Evolutionary conservation across 768 basidiomycete genomes (phyloP), one percentile per base, ranked within the genome.

Genomic region (Mycena chlorophos): DNA sequence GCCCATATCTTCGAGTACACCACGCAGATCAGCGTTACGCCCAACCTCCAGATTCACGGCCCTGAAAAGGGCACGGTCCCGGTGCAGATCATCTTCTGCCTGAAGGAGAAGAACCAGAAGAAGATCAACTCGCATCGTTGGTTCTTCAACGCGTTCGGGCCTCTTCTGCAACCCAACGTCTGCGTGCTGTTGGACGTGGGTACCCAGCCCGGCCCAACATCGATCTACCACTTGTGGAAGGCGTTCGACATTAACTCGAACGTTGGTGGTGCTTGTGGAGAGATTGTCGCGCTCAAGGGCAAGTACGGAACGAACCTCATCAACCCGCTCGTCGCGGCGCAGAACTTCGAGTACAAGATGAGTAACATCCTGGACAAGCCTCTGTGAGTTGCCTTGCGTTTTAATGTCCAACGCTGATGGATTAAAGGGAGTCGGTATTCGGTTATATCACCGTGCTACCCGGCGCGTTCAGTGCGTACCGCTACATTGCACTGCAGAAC

Each of bases 51-150:
- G 65, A 92, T 94, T 74, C 84, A 82, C 67, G 92, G 91, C 61
- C 90, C 92, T 1, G 94, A 94, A 68, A 94, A 93, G 70, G 94
- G 94, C 2, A 90, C 95, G 38, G 88, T 94, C 13, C 94, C 94
- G 2, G 93, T 89, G n/a, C 96, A 95, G 68, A 94, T 91, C 47
- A 86, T 98, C 28, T 91, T 91, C 67, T 90, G 87, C 67, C 80
- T 91, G 76, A 91, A 93, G 75, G 94, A 95, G 75, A 90, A 85
- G 76, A 98, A 96, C 68, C 88, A 92, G 68, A 94, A 95, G 78
- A 97, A 98, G 75, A 95, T 98, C 67, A 98, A 97, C 69, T 91
- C 89, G 45, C 94, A 97, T 65, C 78, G 95, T 46, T 98, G 95
- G 95, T 96, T 95, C 71, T 97, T 98, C 72, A 98, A 97, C 67